Evolutionary conservation across 192 early-diverging fungal genomes (phyloP).

Genomic region (Dissophora ornata): DNA sequence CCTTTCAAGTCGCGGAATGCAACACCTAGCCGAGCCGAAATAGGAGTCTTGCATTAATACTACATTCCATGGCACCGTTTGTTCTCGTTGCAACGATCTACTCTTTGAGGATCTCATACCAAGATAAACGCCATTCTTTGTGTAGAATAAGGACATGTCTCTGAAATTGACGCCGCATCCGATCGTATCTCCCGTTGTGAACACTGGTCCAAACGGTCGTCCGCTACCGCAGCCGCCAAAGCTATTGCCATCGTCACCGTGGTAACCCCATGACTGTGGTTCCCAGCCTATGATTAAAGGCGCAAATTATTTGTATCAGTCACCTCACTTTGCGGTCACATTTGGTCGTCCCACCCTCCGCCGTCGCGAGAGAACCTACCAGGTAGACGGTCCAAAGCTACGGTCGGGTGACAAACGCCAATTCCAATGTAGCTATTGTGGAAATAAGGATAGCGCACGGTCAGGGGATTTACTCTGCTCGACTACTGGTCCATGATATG

Average conservation of each 20-base stretch:
- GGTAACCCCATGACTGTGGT: slow-evolving; percentile 92
- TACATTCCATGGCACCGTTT: too few species aligned
- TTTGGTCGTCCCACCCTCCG: too few species aligned
- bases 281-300: slow-evolving; percentile 79
- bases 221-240: slow-evolving; percentile 85
- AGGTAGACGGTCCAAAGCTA: slow-evolving; percentile 77
- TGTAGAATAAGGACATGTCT: slow-evolving; percentile 83
- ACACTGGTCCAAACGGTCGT: slow-evolving; percentile 86
- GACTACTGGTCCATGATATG: too few species aligned
- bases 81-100: too few species aligned
- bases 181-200: slow-evolving; percentile 91
- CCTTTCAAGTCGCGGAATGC: slow-evolving; percentile 58
- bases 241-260: slow-evolving; percentile 93
- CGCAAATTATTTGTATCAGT: too few species aligned
- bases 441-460: too few species aligned
- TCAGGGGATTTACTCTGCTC: too few species aligned
- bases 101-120: too few species aligned
- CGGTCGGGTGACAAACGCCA: slow-evolving; percentile 76
- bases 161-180: slow-evolving; percentile 94
- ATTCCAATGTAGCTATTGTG: slow-evolving; percentile 78
- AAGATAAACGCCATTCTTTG: slow-evolving; percentile 90
- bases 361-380: too few species aligned
- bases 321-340: too few species aligned
- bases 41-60: not conserved
- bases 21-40: slow-evolving; percentile 27